Evolutionary conservation across 2,329 filamentous ascomycete genomes (phyloP).

Genomic region (Coniella lustricola): DNA sequence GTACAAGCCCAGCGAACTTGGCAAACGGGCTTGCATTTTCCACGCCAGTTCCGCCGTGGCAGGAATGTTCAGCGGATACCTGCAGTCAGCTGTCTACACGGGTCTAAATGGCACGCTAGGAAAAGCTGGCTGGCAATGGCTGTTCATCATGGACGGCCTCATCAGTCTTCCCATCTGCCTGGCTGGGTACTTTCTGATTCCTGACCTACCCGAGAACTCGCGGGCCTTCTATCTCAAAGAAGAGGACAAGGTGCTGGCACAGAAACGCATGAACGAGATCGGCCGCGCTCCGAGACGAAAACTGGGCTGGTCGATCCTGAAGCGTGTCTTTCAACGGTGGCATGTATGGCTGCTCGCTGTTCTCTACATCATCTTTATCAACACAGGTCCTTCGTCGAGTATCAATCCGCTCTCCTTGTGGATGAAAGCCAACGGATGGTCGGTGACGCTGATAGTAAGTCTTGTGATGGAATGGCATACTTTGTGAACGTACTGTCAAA

Average conservation of each 20-base stretch:
- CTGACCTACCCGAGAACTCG: slow-evolving; percentile 25
- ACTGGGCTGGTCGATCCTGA: slow-evolving; percentile 22
- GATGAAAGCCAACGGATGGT: slow-evolving; percentile 35
- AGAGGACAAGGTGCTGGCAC: slow-evolving; percentile 23
- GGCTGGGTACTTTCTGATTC: slow-evolving; percentile 28
- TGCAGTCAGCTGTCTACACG: slow-evolving; percentile 34
- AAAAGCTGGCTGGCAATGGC: slow-evolving; percentile 37
- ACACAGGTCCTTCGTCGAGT: slow-evolving; percentile 26
- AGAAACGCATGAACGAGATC: slow-evolving; percentile 24
- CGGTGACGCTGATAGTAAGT: slow-evolving; percentile 39
- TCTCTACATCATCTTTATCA: slow-evolving; percentile 34
- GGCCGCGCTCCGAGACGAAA: slow-evolving; percentile 26
- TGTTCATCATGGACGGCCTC: slow-evolving; percentile 38
- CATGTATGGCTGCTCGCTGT: slow-evolving; percentile 30
- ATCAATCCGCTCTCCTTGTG: slow-evolving; percentile 32
- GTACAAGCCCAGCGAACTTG: slow-evolving; percentile 36
- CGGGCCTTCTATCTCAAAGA: slow-evolving; percentile 23
- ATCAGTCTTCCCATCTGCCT: slow-evolving; percentile 27
- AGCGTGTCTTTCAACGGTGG: slow-evolving; percentile 23
- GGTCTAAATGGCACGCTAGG: slow-evolving; percentile 31
- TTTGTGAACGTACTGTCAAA: too few species aligned
- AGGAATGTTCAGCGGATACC: slow-evolving; percentile 35
- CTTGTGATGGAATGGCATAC: too few species aligned
- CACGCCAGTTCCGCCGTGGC: slow-evolving; percentile 30
- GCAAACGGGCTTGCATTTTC: slow-evolving; percentile 36